Conservation (phyloP, 495 filamentous ascomycete genomes). For the Aspergillus conjunctus region DNA sequence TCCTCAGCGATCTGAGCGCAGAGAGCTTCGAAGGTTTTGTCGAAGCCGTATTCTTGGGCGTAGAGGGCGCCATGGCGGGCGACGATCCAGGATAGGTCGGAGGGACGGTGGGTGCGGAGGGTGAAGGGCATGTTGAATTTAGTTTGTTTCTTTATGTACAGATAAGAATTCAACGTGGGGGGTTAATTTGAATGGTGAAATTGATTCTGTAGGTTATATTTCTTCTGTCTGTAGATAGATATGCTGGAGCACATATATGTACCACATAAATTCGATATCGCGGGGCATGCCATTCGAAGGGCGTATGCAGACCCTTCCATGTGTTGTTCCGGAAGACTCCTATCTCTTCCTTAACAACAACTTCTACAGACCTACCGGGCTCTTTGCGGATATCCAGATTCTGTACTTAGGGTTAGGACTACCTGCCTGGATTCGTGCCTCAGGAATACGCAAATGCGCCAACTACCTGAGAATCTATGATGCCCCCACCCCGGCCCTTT, state of each 20-base stretch:
- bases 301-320: not conserved
- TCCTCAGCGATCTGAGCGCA: conserved; percentile 29
- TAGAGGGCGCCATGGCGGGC: conserved; percentile 33
- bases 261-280: not conserved
- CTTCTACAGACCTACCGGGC: too few relatives aligned
- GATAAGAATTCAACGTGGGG: too few relatives aligned
- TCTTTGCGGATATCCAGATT: too few relatives aligned
- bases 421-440: too few relatives aligned
- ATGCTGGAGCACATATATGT: not conserved
- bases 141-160: not conserved
- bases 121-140: not conserved
- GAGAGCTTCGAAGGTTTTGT: conserved; percentile 28
- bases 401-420: too few relatives aligned
- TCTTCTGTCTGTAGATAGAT: too few relatives aligned
- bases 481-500: too few relatives aligned
- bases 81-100: conserved; percentile 34
- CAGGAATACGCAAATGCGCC: too few relatives aligned
- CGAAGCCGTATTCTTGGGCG: conserved; percentile 29
- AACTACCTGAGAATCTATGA: too few relatives aligned
- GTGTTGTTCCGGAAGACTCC: too few relatives aligned
- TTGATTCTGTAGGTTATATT: not conserved
- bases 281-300: not conserved
- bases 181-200: not conserved
- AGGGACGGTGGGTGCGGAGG: conserved; percentile 26
- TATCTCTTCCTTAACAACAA: too few relatives aligned